Conservation (phyloP, 805 yeast species). For the Grigorovia yakushimaensis region DNA sequence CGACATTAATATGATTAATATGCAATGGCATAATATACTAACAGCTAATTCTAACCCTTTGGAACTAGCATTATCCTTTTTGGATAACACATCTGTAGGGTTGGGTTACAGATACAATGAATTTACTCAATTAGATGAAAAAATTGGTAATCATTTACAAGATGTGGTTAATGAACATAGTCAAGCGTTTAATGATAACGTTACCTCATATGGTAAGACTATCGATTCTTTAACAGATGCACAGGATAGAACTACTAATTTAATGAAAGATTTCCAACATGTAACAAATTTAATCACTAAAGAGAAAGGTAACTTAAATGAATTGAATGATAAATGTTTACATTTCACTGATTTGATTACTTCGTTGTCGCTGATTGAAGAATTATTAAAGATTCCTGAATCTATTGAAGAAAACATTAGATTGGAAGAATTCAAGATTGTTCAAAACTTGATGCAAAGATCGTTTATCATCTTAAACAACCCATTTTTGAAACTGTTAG, state of each 20-base stretch:
- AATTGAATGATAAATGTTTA: conserved; percentile 52
- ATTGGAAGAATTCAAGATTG: conserved; percentile 60
- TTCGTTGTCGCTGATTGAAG: conserved; percentile 56
- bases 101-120: conserved; percentile 63
- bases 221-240: conserved; percentile 55
- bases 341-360: conserved; percentile 61
- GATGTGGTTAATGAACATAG: conserved; percentile 71
- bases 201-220: conserved; percentile 74
- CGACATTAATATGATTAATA: conserved; percentile 27
- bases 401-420: conserved; percentile 56
- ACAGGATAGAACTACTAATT: conserved; percentile 43
- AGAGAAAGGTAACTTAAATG: conserved; percentile 48
- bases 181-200: conserved; percentile 74
- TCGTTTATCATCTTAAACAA: conserved; percentile 39
- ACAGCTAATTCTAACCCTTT: conserved; percentile 63
- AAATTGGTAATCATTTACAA: conserved; percentile 49
- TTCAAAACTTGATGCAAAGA: conserved; percentile 43
- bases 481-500: conserved; percentile 47
- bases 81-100: conserved; percentile 89
- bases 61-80: conserved; percentile 70
- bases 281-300: conserved; percentile 43
- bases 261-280: conserved; percentile 39
- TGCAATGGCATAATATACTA: conserved; percentile 42
- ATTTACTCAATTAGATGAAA: conserved; percentile 49
- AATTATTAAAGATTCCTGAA: conserved; percentile 48